Percentiles rank a stretch among this genome's conserved stretches.
Evolutionary conservation across 2,329 filamentous ascomycete genomes (phyloP).

Genomic region (Alternaria atra): DNA sequence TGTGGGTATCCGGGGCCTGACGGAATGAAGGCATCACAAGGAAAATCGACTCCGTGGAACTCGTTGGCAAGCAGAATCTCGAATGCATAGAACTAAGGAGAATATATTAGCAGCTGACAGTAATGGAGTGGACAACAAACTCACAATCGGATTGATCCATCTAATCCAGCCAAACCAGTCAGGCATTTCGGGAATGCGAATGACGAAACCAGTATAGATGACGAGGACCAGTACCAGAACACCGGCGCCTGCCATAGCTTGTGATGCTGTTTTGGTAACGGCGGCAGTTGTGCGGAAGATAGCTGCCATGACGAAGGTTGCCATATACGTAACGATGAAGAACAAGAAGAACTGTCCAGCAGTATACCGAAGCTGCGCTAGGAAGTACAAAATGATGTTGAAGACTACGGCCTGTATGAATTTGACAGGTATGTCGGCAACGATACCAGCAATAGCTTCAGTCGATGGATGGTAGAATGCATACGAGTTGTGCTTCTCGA

Average conservation of each 20-base stretch:
- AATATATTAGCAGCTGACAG: neutral
- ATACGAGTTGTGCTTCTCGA: slow-evolving; percentile 87
- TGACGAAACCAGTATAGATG: slow-evolving; percentile 73
- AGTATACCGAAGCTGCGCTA: slow-evolving; percentile 78
- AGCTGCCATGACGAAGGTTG: slow-evolving; percentile 77
- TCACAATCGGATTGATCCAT: slow-evolving; percentile 72
- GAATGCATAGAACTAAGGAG: slow-evolving; percentile 71
- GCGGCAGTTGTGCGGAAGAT: slow-evolving; percentile 82
- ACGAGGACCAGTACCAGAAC: slow-evolving; percentile 70
- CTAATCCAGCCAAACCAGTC: slow-evolving; percentile 56
- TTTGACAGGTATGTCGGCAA: slow-evolving; percentile 85
- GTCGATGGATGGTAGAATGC: slow-evolving; percentile 88
- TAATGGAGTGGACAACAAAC: neutral
- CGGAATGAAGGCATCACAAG: slow-evolving; percentile 52
- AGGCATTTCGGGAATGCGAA: slow-evolving; percentile 68
- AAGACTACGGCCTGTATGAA: slow-evolving; percentile 74
- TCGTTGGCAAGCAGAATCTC: slow-evolving; percentile 84
- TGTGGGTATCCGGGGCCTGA: slow-evolving; percentile 46
- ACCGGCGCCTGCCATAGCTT: slow-evolving; percentile 64
- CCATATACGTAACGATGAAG: slow-evolving; percentile 65
- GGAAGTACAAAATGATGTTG: slow-evolving; percentile 84
- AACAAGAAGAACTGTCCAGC: slow-evolving; percentile 84
- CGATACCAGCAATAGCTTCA: slow-evolving; percentile 83
- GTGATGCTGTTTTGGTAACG: slow-evolving; percentile 71
- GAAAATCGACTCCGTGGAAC: slow-evolving; percentile 45